phyloP scores from a whole-genome alignment of 345 rosid species.

The Eucalyptus dawsonii region DNA sequence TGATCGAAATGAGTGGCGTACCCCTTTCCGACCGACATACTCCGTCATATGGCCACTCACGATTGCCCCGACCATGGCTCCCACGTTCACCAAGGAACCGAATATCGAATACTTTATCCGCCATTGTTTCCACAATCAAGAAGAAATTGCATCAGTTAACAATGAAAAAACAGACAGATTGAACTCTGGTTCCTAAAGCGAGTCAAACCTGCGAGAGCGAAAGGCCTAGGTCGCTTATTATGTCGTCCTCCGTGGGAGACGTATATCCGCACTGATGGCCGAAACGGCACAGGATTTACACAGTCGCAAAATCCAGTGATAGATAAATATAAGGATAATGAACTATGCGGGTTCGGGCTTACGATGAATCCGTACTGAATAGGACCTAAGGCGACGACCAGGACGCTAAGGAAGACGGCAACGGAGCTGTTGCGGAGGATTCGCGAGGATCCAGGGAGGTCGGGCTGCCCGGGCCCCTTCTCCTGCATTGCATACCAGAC shows the following conservation, averaged over 20 bases:
- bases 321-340: background rate
- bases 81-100: slow-evolving; percentile 66
- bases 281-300: background rate
- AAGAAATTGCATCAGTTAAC: background rate
- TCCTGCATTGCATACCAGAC: slow-evolving; percentile 43
- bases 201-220: slow-evolving; percentile 39
- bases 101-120: slow-evolving; percentile 39
- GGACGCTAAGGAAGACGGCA: slow-evolving; percentile 53
- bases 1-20: background rate
- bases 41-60: slow-evolving; percentile 68
- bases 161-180: background rate
- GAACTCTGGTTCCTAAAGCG: background rate
- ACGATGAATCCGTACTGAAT: slow-evolving; percentile 70
- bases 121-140: background rate
- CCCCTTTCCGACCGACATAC: slow-evolving; percentile 73
- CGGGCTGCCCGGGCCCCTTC: slow-evolving; percentile 43
- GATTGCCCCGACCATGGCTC: slow-evolving; percentile 74
- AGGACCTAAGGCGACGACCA: slow-evolving; percentile 62
- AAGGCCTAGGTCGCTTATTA: slow-evolving; percentile 44
- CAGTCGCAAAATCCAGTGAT: background rate
- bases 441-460: slow-evolving; percentile 30
- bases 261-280: slow-evolving; percentile 46
- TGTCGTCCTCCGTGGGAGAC: slow-evolving; percentile 50
- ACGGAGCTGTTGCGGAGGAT: slow-evolving; percentile 42
- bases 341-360: background rate